Conservation (phyloP, 768 basidiomycete genomes). For the Suillus subalutaceus region DNA sequence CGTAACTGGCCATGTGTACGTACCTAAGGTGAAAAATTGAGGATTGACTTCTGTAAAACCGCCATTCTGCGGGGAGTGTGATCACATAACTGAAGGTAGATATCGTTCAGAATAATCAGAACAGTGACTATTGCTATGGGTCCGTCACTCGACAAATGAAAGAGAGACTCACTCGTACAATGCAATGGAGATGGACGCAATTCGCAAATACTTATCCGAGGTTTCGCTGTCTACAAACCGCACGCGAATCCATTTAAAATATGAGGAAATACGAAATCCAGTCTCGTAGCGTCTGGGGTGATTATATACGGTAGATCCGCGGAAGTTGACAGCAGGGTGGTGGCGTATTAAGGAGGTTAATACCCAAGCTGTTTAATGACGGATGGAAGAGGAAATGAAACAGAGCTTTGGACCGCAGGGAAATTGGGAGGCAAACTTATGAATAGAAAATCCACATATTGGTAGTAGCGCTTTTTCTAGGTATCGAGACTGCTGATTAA, state of each 20-base stretch:
- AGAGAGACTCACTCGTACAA: conserved; percentile 38
- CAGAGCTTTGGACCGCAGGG: background rate
- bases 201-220: conserved; percentile 37
- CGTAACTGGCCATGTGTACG: background rate
- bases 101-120: conserved; percentile 2
- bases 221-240: conserved; percentile 7
- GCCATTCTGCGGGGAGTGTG: conserved; percentile 35
- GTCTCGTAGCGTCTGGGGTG: background rate
- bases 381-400: background rate
- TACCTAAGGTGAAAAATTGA: conserved; percentile 32
- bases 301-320: background rate
- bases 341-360: background rate
- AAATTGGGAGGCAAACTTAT: background rate
- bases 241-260: background rate
- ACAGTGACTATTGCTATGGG: background rate
- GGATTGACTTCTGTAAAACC: conserved; percentile 36
- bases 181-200: conserved; percentile 41
- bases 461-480: background rate
- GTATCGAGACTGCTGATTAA: background rate
- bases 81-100: conserved; percentile 30
- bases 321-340: background rate
- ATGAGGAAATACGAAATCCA: background rate
- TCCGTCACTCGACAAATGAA: background rate
- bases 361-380: background rate
- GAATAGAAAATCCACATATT: background rate